A percentile compares a stretch with the other conserved stretches of the same genome.
These are phyloP conservation scores for Neostapfia colusana DNA, from an alignment of 176 grass and related monocot species.

Conservation along the genomic window DNA sequence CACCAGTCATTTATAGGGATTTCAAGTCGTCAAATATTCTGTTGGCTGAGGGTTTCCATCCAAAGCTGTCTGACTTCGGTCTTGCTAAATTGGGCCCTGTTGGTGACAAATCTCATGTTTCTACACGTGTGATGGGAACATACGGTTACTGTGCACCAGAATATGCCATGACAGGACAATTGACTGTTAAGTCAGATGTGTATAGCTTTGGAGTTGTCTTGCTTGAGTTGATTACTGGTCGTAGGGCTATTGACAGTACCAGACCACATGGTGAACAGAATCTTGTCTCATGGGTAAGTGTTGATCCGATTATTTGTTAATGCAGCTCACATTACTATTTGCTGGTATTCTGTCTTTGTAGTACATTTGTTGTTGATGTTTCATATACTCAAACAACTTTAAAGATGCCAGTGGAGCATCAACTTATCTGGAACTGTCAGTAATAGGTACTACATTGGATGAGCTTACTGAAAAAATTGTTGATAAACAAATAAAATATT, in stretches of 20 bases:
- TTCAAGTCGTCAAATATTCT: slow-evolving; percentile 90
- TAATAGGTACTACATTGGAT: background rate
- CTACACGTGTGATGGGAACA: slow-evolving; percentile 85
- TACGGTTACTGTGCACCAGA: slow-evolving; percentile 89
- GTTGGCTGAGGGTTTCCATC: slow-evolving; percentile 67
- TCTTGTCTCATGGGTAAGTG: slow-evolving; percentile 87
- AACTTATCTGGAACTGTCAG: background rate
- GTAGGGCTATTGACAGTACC: slow-evolving; percentile 69
- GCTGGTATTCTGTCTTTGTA: background rate
- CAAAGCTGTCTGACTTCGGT: slow-evolving; percentile 84
- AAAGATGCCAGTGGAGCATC: background rate
- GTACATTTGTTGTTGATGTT: slow-evolving; percentile 3
- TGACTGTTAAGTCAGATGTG: slow-evolving; percentile 77
- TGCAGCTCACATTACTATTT: background rate
- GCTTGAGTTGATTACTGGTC: slow-evolving; percentile 86
- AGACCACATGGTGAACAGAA: slow-evolving; percentile 78
- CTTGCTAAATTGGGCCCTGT: slow-evolving; percentile 84
- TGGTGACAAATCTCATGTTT: slow-evolving; percentile 87
- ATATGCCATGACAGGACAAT: slow-evolving; percentile 83
- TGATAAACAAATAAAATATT: slow-evolving; percentile 6
- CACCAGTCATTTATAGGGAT: slow-evolving; percentile 86
- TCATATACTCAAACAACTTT: background rate
- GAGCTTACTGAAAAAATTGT: background rate
- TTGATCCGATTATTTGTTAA: slow-evolving; percentile 6
- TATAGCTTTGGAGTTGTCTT: slow-evolving; percentile 88